Conservation (phyloP, 257 asterid species). For the Voacanga thouarsii region DNA sequence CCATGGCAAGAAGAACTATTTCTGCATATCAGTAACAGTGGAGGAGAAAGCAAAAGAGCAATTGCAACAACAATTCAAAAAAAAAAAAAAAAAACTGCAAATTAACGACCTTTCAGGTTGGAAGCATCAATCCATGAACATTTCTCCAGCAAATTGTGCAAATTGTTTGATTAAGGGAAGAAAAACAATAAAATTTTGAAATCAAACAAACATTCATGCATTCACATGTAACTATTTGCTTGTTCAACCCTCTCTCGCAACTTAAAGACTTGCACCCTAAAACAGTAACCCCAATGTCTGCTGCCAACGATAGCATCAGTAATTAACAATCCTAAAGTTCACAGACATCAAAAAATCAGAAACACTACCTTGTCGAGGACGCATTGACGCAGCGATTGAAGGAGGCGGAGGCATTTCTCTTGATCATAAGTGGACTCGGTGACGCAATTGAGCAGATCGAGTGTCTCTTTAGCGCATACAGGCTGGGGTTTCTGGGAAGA, state of each 20-base stretch:
- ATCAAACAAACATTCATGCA: background rate
- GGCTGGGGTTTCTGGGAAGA: slow-evolving; percentile 39
- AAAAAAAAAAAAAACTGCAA: background rate
- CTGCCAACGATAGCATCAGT: background rate
- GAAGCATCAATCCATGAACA: background rate
- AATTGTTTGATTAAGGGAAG: background rate
- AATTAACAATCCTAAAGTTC: no score
- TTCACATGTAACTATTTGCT: background rate
- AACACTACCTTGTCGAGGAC: slow-evolving; percentile 52
- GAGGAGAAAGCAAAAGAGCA: background rate
- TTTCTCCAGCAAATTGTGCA: background rate
- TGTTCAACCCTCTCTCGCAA: background rate
- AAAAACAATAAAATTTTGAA: background rate
- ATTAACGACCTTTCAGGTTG: background rate
- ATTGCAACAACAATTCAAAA: background rate
- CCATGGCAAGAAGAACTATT: background rate
- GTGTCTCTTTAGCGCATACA: slow-evolving; percentile 63
- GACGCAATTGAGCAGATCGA: slow-evolving; percentile 77
- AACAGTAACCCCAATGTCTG: background rate
- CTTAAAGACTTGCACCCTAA: background rate
- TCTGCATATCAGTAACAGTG: background rate
- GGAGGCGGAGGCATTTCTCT: slow-evolving; percentile 58
- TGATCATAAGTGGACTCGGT: slow-evolving; percentile 61
- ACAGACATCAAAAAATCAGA: background rate
- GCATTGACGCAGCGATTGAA: slow-evolving; percentile 73